These are phyloP conservation scores for Podila verticillata DNA, from an alignment of 192 early-diverging fungal species.

Conservation along the genomic window DNA sequence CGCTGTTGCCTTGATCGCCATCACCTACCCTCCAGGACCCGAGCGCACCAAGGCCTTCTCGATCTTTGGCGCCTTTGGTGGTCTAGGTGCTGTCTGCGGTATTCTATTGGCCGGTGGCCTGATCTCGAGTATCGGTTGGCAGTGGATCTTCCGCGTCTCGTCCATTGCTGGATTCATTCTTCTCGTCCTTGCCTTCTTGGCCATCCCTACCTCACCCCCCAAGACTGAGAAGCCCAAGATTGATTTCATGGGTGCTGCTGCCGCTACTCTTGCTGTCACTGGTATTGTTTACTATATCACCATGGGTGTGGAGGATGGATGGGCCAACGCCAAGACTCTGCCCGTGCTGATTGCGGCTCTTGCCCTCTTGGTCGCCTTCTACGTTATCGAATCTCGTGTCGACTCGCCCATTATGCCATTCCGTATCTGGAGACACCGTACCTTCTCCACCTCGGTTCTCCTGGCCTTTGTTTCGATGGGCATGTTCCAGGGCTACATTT, in stretches of 20 bases:
- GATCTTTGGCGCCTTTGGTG: conserved; percentile 40
- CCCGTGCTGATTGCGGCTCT: conserved; percentile 33
- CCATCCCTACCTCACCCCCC: conserved; percentile 21
- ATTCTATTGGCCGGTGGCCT: conserved; percentile 38
- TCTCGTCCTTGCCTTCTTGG: conserved; percentile 20
- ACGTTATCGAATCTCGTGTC: conserved; percentile 41
- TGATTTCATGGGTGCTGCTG: conserved; percentile 23
- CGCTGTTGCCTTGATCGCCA: conserved; percentile 42
- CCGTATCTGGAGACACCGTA: conserved; percentile 47
- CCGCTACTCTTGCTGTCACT: conserved; percentile 22
- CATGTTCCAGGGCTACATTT: conserved; percentile 52
- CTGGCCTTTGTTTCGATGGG: conserved; percentile 49
- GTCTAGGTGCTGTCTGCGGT: conserved; percentile 32
- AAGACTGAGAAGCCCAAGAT: conserved; percentile 18
- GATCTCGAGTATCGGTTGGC: conserved; percentile 45
- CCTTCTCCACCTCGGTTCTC: conserved; percentile 52
- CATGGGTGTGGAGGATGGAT: conserved; percentile 39
- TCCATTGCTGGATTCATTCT: conserved; percentile 28
- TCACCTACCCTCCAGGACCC: conserved; percentile 24
- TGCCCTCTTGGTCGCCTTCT: conserved; percentile 36
- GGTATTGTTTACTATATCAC: conserved; percentile 42
- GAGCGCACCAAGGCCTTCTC: conserved; percentile 44
- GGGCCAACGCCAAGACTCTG: conserved; percentile 36
- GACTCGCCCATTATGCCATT: conserved; percentile 45
- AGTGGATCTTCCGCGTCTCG: conserved; percentile 49